Percentiles rank a stretch among this genome's conserved stretches.
These are phyloP conservation scores for Wickerhamomyces sp. DNA, from an alignment of 1,139 yeast species.

Conservation along the genomic window DNA sequence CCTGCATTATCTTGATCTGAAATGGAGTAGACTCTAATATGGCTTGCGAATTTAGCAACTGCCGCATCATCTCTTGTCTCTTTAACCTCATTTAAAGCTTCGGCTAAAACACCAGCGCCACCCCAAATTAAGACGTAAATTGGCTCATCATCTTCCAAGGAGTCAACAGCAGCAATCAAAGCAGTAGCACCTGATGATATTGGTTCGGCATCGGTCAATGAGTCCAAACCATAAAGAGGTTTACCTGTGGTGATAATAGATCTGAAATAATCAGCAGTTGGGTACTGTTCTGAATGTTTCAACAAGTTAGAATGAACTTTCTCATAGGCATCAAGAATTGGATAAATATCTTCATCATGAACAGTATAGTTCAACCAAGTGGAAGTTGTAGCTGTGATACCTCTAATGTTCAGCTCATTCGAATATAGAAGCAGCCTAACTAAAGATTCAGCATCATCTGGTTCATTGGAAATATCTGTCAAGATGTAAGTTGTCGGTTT, in stretches of 20 bases:
- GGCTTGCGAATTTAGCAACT: constrained; percentile 12
- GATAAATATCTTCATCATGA: constrained; percentile 26
- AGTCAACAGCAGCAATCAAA: constrained; percentile 22
- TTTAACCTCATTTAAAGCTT: constrained; percentile 21
- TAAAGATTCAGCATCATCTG: constrained; percentile 27
- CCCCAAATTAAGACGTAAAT: constrained; percentile 26
- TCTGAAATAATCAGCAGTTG: constrained; percentile 22
- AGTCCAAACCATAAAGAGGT: constrained; percentile 22
- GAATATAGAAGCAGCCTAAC: constrained; percentile 24
- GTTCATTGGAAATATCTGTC: constrained; percentile 27
- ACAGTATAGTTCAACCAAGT: constrained; percentile 25
- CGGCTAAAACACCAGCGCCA: constrained; percentile 26
- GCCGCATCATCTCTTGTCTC: constrained; percentile 13
- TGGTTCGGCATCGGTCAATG: constrained; percentile 10
- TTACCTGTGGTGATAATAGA: constrained; percentile 21
- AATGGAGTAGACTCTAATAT: constrained; percentile 23
- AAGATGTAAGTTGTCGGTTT: constrained; percentile 25
- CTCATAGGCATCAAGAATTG: constrained; percentile 26
- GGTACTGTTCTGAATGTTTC: constrained; percentile 22
- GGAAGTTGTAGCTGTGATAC: constrained; percentile 28
- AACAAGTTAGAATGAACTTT: constrained; percentile 21
- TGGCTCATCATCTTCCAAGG: constrained; percentile 11
- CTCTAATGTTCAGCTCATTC: constrained; percentile 23
- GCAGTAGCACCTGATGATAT: constrained; percentile 23
- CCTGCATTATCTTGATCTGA: constrained; percentile 29